phyloP scores from a whole-genome alignment of 805 yeast species.

The Naumovozyma baii region DNA sequence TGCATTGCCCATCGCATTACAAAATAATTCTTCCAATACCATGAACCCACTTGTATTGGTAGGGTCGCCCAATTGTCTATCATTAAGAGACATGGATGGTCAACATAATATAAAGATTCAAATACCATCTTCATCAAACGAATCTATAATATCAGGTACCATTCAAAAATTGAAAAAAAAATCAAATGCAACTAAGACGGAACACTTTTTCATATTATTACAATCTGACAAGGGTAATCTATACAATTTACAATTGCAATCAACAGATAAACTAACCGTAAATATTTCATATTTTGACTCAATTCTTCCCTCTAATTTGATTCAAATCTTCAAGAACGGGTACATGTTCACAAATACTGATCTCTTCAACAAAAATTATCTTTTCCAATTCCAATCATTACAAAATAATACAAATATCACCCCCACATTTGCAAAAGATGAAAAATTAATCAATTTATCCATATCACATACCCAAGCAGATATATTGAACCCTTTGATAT shows the following conservation, averaged over 20 bases:
- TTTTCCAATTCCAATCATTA: slow-evolving; percentile 72
- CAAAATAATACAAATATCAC: too few species aligned
- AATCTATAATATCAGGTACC: slow-evolving; percentile 44
- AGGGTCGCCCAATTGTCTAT: slow-evolving; percentile 46
- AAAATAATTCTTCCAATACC: slow-evolving; percentile 12
- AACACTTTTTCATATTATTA: slow-evolving; percentile 55
- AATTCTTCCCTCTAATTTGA: slow-evolving; percentile 44
- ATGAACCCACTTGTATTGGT: slow-evolving; percentile 34
- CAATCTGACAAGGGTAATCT: slow-evolving; percentile 70
- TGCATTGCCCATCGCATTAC: slow-evolving; percentile 47
- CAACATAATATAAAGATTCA: slow-evolving; percentile 35
- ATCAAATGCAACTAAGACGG: neutral
- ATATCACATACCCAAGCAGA: slow-evolving; percentile 37
- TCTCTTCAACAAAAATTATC: slow-evolving; percentile 41
- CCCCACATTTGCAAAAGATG: too few species aligned
- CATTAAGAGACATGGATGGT: slow-evolving; percentile 39
- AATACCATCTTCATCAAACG: slow-evolving; percentile 37
- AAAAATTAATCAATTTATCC: slow-evolving; percentile 45
- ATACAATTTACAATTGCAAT: slow-evolving; percentile 53
- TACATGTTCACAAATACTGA: slow-evolving; percentile 61
- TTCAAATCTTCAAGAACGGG: slow-evolving; percentile 66
- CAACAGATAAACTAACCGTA: slow-evolving; percentile 34
- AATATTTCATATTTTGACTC: slow-evolving; percentile 68
- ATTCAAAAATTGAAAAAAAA: slow-evolving; percentile 53
- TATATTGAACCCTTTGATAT: slow-evolving; percentile 43